Evolutionary conservation across 768 basidiomycete species (phyloP).

Genomic region (Baorangia bicolor): DNA sequence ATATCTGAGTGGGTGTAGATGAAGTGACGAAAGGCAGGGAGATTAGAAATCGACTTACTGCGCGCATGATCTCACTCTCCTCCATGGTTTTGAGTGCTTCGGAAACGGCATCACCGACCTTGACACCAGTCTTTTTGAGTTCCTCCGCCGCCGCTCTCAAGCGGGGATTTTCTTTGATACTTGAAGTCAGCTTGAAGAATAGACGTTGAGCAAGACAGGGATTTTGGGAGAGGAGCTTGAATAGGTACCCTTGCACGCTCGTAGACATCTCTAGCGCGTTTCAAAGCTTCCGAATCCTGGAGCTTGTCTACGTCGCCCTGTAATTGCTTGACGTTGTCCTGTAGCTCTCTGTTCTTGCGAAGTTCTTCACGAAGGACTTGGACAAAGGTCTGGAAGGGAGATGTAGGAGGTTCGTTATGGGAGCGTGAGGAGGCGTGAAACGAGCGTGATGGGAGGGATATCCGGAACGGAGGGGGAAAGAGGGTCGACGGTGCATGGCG

Average conservation of each 20-base stretch:
- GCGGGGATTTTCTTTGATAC: slow-evolving; percentile 94
- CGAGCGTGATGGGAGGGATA: slow-evolving; percentile 26
- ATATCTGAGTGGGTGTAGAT: slow-evolving; percentile 52
- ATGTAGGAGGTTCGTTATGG: slow-evolving; percentile 71
- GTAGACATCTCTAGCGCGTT: slow-evolving; percentile 85
- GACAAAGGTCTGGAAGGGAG: slow-evolving; percentile 95
- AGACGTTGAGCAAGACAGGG: slow-evolving; percentile 2
- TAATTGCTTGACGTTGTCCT: slow-evolving; percentile 95
- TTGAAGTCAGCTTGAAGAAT: slow-evolving; percentile 72
- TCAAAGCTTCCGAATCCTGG: slow-evolving; percentile 97
- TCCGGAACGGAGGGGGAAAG: slow-evolving; percentile 32
- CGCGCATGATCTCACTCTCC: slow-evolving; percentile 89
- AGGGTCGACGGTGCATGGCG: slow-evolving; percentile 13
- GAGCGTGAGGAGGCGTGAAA: slow-evolving; percentile 70
- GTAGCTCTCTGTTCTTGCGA: slow-evolving; percentile 88
- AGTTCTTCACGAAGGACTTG: slow-evolving; percentile 92
- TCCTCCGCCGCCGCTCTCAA: slow-evolving; percentile 92
- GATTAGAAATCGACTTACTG: slow-evolving; percentile 47
- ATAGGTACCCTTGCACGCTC: slow-evolving; percentile 85
- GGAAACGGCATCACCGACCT: slow-evolving; percentile 90
- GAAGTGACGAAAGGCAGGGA: background rate
- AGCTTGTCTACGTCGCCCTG: slow-evolving; percentile 97
- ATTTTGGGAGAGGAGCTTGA: background rate
- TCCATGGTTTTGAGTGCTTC: slow-evolving; percentile 93
- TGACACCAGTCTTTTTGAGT: slow-evolving; percentile 83